Percentiles rank a stretch among this genome's conserved stretches.
Conservation (phyloP, 176 grass and related monocot genomes). For the Areca catechu region DNA sequence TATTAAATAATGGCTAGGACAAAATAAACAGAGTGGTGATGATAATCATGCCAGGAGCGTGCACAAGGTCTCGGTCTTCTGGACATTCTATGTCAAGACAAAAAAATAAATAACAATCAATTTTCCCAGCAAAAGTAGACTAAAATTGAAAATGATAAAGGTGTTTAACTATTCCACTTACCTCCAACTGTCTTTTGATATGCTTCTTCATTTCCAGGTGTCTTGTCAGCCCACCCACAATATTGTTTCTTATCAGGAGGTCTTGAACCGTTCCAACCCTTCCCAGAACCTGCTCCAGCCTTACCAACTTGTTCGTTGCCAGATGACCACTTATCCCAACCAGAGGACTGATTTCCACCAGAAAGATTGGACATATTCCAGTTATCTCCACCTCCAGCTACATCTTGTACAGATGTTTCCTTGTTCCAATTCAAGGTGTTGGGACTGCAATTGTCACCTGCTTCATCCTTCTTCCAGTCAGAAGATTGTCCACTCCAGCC, state of each 20-base stretch:
- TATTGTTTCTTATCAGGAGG: slow-evolving; percentile 18
- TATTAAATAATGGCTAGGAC: no score
- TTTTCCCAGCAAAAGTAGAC: no score
- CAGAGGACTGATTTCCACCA: slow-evolving; percentile 13
- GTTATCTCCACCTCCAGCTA: slow-evolving; percentile 16
- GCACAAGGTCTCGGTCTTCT: no score
- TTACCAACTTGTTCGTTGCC: no score
- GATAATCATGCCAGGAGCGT: no score
- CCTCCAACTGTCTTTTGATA: neutral
- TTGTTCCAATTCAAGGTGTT: no score
- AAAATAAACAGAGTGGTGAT: no score
- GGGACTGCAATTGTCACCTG: neutral
- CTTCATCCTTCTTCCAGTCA: neutral
- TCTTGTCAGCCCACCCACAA: slow-evolving; percentile 25
- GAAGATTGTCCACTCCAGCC: no score
- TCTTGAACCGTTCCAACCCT: slow-evolving; percentile 21
- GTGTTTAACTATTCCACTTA: neutral
- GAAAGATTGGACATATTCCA: slow-evolving; percentile 21
- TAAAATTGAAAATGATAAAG: no score
- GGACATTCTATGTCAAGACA: no score
- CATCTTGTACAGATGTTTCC: slow-evolving; percentile 11
- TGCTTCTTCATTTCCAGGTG: slow-evolving; percentile 1
- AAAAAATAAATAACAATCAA: no score
- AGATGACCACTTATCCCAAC: slow-evolving; percentile 27
- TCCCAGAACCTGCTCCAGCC: no score